Conservation (phyloP, 345 rosid genomes). For the Citrus unshiu region DNA sequence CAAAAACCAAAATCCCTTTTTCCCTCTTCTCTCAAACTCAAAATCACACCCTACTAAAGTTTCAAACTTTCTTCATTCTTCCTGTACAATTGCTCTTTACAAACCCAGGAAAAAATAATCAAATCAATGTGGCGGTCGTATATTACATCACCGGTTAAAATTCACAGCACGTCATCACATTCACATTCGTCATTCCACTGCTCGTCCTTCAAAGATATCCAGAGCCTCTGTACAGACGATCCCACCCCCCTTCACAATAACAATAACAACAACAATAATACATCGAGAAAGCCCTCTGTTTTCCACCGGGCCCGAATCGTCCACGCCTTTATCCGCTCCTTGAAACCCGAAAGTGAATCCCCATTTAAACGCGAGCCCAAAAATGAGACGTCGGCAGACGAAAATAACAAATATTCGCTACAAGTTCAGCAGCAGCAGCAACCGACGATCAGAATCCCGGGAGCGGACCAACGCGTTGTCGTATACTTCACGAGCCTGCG, state of each 20-base stretch:
- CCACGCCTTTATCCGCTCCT: conserved; percentile 46
- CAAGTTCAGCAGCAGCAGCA: conserved; percentile 16
- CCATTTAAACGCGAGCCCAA: conserved; percentile 18
- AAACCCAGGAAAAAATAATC: conserved; percentile 1
- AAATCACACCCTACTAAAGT: background rate
- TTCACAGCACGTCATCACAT: conserved; percentile 32
- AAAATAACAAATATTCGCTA: background rate
- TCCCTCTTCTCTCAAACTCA: too few species aligned
- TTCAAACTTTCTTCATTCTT: background rate
- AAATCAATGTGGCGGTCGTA: conserved; percentile 88
- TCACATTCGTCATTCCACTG: conserved; percentile 30
- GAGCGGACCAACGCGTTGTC: conserved; percentile 57
- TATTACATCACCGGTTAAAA: conserved; percentile 54
- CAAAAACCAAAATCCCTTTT: background rate
- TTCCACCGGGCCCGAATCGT: conserved; percentile 59
- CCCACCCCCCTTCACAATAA: conserved; percentile 16
- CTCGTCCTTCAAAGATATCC: conserved; percentile 74
- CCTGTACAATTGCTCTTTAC: background rate
- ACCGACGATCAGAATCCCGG: conserved; percentile 34
- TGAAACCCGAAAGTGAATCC: conserved; percentile 21
- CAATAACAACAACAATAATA: background rate
- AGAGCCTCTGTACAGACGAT: conserved; percentile 46
- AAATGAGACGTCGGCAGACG: background rate
- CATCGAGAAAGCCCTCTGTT: conserved; percentile 29
- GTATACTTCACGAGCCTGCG: conserved; percentile 82